A percentile compares a stretch with the other conserved stretches of the same genome.
Evolutionary conservation across 768 basidiomycete species (phyloP).

Genomic region (Pisolithus marmoratus): DNA sequence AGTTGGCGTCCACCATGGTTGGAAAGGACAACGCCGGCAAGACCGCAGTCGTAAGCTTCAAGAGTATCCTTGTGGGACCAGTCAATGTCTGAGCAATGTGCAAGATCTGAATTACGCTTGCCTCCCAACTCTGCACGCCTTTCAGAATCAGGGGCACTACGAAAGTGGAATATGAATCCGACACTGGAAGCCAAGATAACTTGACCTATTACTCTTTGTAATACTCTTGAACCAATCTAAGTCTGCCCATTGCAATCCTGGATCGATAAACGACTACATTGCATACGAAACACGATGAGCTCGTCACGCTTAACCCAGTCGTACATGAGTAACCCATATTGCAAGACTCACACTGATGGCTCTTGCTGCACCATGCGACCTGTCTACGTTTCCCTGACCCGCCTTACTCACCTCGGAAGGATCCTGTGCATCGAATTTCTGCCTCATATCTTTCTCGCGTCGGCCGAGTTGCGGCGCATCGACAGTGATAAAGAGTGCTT

Average conservation of each 20-base stretch:
- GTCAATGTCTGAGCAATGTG: not conserved
- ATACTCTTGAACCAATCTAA: constrained; percentile 68
- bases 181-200: constrained; percentile 5
- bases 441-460: constrained; percentile 94
- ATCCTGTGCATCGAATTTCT: constrained; percentile 83
- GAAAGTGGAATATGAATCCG: constrained; percentile 1
- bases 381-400: constrained; percentile 54
- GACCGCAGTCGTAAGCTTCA: constrained; percentile 70
- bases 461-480: constrained; percentile 96
- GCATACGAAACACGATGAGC: constrained; percentile 1
- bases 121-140: constrained; percentile 85
- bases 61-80: constrained; percentile 59
- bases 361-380: constrained; percentile 87
- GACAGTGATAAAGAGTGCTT: constrained; percentile 93
- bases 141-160: constrained; percentile 87
- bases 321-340: not conserved
- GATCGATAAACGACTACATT: constrained; percentile 87
- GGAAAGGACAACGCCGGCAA: constrained; percentile 77
- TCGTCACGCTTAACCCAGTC: not conserved
- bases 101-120: constrained; percentile 17
- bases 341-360: constrained; percentile 74
- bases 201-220: constrained; percentile 55
- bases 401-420: constrained; percentile 38
- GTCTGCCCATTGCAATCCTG: constrained; percentile 73
- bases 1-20: constrained; percentile 82